These are phyloP conservation scores for Tinospora cordifolia DNA, from an alignment of 164 flowering plant species.

Conservation along the genomic window DNA sequence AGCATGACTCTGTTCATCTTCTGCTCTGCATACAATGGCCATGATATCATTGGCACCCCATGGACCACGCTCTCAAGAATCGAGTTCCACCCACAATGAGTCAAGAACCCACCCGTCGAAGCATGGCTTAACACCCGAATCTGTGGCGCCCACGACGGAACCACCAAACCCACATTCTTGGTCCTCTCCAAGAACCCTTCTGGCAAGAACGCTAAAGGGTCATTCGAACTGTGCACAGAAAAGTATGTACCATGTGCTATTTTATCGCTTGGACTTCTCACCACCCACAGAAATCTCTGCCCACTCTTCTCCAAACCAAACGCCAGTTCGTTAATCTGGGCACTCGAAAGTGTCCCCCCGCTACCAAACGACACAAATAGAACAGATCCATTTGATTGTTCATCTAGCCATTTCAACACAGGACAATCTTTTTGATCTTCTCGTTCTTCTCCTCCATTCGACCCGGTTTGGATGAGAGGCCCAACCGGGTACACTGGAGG, in stretches of 20 bases:
- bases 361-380: slow-evolving; percentile 32
- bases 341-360: slow-evolving; percentile 20
- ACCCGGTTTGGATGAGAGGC: too few species aligned
- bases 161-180: slow-evolving; percentile 24
- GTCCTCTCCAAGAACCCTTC: slow-evolving; percentile 33
- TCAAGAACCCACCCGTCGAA: slow-evolving; percentile 31
- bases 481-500: slow-evolving; percentile 15
- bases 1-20: slow-evolving; percentile 34
- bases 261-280: slow-evolving; percentile 1
- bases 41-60: slow-evolving; percentile 44
- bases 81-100: slow-evolving; percentile 57
- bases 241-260: neutral
- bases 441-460: too few species aligned
- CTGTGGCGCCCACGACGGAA: slow-evolving; percentile 37
- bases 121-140: slow-evolving; percentile 27
- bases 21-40: slow-evolving; percentile 55
- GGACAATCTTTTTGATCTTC: too few species aligned
- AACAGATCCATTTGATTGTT: slow-evolving; percentile 29
- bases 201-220: slow-evolving; percentile 18
- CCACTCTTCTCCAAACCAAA: slow-evolving; percentile 23
- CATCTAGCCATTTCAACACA: slow-evolving; percentile 22
- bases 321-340: slow-evolving; percentile 25
- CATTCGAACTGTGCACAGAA: neutral
- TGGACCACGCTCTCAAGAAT: slow-evolving; percentile 29
- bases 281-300: slow-evolving; percentile 18